These are phyloP conservation scores for Suillus variegatus DNA, from an alignment of 768 basidiomycete genomes.

Conservation along the genomic window DNA sequence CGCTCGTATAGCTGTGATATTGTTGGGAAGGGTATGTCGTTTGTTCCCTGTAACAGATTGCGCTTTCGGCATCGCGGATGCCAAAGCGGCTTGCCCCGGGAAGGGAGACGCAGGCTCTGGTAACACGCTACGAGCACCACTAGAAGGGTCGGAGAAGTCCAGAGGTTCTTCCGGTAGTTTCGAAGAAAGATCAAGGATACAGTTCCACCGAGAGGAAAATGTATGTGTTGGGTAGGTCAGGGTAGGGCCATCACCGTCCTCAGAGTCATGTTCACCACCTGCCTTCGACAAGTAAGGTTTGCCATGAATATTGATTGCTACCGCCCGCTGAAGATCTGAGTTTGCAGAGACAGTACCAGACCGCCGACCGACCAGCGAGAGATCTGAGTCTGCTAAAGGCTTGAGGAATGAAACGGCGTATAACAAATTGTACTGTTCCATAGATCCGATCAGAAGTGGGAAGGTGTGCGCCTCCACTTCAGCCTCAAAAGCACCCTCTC, in stretches of 20 bases:
- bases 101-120: constrained; percentile 84
- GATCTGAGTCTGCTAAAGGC: constrained; percentile 56
- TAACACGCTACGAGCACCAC: constrained; percentile 41
- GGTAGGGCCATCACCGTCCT: constrained; percentile 17
- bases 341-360: constrained; percentile 30
- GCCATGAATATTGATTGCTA: constrained; percentile 78
- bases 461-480: constrained; percentile 51
- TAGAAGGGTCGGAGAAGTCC: constrained; percentile 18
- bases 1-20: constrained; percentile 32
- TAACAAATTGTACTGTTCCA: constrained; percentile 86
- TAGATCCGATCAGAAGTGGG: constrained; percentile 68
- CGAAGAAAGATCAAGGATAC: constrained; percentile 74
- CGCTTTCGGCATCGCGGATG: constrained; percentile 16
- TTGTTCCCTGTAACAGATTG: constrained; percentile 57
- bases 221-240: constrained; percentile 63
- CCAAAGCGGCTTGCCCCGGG: constrained; percentile 41
- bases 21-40: constrained; percentile 51
- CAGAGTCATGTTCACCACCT: constrained; percentile 17
- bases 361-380: constrained; percentile 36
- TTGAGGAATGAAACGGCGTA: constrained; percentile 85
- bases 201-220: constrained; percentile 90
- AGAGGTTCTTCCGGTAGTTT: constrained; percentile 24
- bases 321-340: constrained; percentile 67
- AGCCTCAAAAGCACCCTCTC: constrained; percentile 34
- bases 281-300: constrained; percentile 53